Percentiles rank a stretch among this genome's conserved stretches.
Evolutionary conservation across 1,284 basidiomycete species (phyloP).

Genomic region (Rhodofomes roseus): DNA sequence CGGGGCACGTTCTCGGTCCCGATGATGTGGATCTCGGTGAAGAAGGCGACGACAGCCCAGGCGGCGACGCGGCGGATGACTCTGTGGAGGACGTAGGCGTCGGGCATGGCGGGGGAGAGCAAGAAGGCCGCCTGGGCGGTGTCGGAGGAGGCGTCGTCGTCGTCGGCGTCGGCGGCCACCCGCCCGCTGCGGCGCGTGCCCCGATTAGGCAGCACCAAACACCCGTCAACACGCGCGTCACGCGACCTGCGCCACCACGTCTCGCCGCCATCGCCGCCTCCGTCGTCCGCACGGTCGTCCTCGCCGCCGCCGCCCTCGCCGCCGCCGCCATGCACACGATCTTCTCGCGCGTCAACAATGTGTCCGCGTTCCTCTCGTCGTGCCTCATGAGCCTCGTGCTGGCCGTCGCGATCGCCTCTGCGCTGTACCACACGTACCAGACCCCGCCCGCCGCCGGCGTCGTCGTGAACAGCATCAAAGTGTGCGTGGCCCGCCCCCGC

Average conservation of each 20-base stretch:
- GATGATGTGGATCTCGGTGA: conserved; percentile 80
- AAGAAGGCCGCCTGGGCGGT: conserved; percentile 4
- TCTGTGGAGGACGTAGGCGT: conserved; percentile 48
- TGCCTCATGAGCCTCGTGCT: conserved; percentile 75
- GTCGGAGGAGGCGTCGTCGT: too few relatives aligned
- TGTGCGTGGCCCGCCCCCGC: conserved; percentile 17
- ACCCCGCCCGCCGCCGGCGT: conserved; percentile 42
- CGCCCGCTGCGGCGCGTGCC: background rate
- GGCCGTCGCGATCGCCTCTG: conserved; percentile 67
- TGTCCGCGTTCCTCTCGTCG: conserved; percentile 73
- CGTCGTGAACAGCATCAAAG: conserved; percentile 24
- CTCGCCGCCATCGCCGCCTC: background rate
- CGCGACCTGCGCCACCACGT: background rate
- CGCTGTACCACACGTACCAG: conserved; percentile 59
- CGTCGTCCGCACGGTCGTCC: background rate
- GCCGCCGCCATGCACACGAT: conserved; percentile 58
- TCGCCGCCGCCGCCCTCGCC: background rate
- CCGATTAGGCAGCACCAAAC: background rate
- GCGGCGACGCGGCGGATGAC: conserved; percentile 67
- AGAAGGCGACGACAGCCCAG: conserved; percentile 81
- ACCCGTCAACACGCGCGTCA: background rate
- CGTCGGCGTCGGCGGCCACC: too few relatives aligned
- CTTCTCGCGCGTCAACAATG: conserved; percentile 67
- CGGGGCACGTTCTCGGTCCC: conserved; percentile 82
- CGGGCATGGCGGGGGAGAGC: conserved; percentile 24